Conservation (phyloP, 2,329 filamentous ascomycete genomes). For the Fusarium cyanostomum region DNA sequence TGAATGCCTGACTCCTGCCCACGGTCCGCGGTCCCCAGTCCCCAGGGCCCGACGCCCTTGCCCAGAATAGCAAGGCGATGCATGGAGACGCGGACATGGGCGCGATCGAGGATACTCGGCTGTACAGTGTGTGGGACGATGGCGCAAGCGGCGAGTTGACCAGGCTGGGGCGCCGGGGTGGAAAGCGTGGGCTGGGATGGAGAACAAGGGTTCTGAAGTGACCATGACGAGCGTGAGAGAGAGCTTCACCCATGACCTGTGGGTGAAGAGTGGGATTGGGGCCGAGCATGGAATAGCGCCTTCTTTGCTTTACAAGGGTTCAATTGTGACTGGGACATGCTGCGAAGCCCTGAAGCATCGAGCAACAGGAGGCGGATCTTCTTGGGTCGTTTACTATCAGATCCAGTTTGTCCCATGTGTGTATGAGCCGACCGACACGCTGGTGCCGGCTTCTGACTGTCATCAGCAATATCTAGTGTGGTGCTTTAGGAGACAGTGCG, state of each 20-base stretch:
- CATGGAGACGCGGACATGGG: constrained; percentile 42
- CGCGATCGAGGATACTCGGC: constrained; percentile 43
- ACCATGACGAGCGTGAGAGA: constrained; percentile 42
- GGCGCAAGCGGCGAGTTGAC: constrained; percentile 43
- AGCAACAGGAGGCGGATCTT: constrained; percentile 10
- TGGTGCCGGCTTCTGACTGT: neutral
- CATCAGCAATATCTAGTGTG: constrained; percentile 10
- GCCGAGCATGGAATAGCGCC: constrained; percentile 31
- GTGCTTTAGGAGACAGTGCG: constrained; percentile 3
- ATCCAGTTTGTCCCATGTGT: neutral
- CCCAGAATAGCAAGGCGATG: constrained; percentile 40
- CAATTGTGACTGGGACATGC: constrained; percentile 13
- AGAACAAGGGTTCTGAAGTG: constrained; percentile 37
- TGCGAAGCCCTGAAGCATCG: neutral
- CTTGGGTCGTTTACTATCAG: neutral
- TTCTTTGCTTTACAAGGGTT: constrained; percentile 24
- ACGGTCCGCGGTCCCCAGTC: constrained; percentile 11
- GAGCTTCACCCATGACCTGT: constrained; percentile 31
- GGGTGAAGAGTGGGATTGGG: constrained; percentile 37
- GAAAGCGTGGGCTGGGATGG: constrained; percentile 36
- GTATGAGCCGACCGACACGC: neutral
- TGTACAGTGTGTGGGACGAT: constrained; percentile 46
- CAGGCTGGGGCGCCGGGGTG: constrained; percentile 38
- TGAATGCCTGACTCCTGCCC: constrained; percentile 19
- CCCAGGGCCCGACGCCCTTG: constrained; percentile 25